Base-by-base conservation (phyloP, 208 protist species). In the Acanthamoeba culbertsoni region DNA sequence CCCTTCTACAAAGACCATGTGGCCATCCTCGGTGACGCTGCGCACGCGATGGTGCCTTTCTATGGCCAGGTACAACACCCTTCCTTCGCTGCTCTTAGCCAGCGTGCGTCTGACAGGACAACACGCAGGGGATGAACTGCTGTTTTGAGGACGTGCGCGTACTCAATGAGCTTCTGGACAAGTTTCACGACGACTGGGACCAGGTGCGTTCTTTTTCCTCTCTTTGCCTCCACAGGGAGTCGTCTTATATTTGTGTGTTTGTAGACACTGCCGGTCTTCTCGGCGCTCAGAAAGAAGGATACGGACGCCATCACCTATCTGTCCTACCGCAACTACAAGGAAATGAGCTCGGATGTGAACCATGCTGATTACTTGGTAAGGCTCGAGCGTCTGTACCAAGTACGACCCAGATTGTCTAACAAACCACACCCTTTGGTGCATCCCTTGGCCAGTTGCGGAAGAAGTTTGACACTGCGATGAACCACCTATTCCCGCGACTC, bases 21-120 rank as follows among this genome's bases (percentile, higher is more conserved):
- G 28, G 55, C 48, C 33, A 43, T 88, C 43, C 26, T 93, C 33
- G 93, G 93, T 37, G 95, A 96, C 55, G 90, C 95, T 48, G 93
- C 95, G 0, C 95, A 96, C 42, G 95, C 95, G 23, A 96, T 96
- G 20, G 95, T 96, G 18, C 95, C 95, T 57, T 96, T 96, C 84
- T 96, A 94, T 46, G 95, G 95, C 37, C 73, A 84, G 73, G 73
- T 84, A 48, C n/a, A n/a, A n/a, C n/a, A n/a, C n/a, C n/a, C n/a
- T n/a, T n/a, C n/a, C n/a, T n/a, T n/a, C n/a, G n/a, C n/a, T n/a
- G n/a, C n/a, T n/a, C n/a, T n/a, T n/a, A n/a, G n/a, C n/a, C n/a
- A n/a, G n/a, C n/a, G n/a, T n/a, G n/a, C n/a, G n/a, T n/a, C n/a
- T n/a, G n/a, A n/a, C n/a, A n/a, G n/a, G n/a, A n/a, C n/a, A n/a